Evolutionary conservation across 371 early-diverging fungal genomes (phyloP).

Genomic region (Mucor velutinosus): DNA sequence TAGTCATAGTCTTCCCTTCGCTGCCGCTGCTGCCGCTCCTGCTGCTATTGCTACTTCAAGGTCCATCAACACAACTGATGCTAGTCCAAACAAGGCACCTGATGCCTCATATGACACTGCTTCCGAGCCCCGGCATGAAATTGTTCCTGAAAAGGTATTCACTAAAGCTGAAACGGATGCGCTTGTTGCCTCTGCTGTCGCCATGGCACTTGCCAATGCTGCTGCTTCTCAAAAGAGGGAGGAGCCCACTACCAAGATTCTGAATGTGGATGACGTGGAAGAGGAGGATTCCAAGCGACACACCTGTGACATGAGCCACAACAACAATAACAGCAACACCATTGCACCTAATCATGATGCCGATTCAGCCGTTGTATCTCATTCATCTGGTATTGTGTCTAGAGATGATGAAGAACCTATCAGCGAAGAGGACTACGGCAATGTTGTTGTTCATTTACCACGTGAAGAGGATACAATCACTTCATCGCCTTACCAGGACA

Average conservation of each 20-base stretch:
- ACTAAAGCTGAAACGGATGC: conserved; percentile 37
- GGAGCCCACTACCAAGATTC: background rate
- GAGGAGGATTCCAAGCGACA: background rate
- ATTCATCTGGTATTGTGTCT: background rate
- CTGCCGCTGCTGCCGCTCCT: background rate
- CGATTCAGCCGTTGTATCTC: background rate
- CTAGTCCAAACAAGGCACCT: background rate
- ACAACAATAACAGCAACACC: background rate
- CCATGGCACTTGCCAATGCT: conserved; percentile 26
- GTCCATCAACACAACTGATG: background rate
- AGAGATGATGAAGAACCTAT: background rate
- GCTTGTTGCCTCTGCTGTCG: conserved; percentile 45
- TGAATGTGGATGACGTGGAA: background rate
- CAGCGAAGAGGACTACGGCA: conserved; percentile 7
- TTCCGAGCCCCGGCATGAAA: background rate
- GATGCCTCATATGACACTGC: background rate
- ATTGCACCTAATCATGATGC: background rate
- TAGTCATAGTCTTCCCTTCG: background rate
- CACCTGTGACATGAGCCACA: background rate
- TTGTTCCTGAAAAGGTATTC: conserved; percentile 11
- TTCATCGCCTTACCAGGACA: background rate
- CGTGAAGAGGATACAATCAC: conserved; percentile 10
- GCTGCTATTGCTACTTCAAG: background rate
- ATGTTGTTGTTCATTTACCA: conserved; percentile 9
- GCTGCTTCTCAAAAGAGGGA: background rate